Percentiles rank a stretch among this genome's conserved stretches.
Evolutionary conservation across 208 protist species (phyloP).

Genomic region (Zelonia costaricensis): DNA sequence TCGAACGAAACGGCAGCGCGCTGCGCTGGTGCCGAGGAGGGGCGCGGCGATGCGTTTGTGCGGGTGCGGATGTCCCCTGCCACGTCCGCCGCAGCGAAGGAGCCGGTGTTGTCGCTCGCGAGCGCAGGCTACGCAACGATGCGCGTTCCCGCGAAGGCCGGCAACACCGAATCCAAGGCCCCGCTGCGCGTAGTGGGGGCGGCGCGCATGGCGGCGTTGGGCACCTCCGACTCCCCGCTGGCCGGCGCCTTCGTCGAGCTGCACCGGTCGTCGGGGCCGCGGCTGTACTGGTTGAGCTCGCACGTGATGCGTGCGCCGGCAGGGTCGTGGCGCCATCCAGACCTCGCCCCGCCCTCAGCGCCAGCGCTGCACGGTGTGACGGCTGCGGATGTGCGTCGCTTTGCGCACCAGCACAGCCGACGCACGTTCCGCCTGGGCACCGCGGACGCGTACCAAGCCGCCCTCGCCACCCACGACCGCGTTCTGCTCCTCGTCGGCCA

Average conservation of each 20-base stretch:
- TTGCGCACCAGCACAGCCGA: slow-evolving; percentile 1
- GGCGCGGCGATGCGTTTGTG: too few relatives aligned
- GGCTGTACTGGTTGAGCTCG: neutral
- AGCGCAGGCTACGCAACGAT: neutral
- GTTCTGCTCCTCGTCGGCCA: neutral
- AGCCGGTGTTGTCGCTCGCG: neutral
- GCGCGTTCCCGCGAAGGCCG: neutral
- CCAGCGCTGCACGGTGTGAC: slow-evolving; percentile 3
- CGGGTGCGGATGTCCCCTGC: neutral
- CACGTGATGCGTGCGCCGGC: neutral
- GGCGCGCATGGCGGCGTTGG: slow-evolving; percentile 27
- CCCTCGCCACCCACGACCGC: neutral
- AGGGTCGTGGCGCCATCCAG: neutral
- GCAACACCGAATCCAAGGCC: neutral
- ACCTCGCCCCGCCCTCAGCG: neutral
- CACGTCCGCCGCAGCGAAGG: neutral
- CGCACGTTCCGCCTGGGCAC: neutral
- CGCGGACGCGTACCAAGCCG: neutral
- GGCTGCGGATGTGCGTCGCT: neutral
- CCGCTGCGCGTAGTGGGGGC: slow-evolving; percentile 30
- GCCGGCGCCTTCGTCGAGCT: neutral
- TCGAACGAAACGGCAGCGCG: neutral
- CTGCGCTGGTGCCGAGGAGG: neutral
- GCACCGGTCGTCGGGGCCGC: slow-evolving; percentile 1
- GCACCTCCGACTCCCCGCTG: neutral